Evolutionary conservation across 345 rosid species (phyloP), one percentile per base, ranked within the genome.

Genomic region (Melaleuca alternifolia): DNA sequence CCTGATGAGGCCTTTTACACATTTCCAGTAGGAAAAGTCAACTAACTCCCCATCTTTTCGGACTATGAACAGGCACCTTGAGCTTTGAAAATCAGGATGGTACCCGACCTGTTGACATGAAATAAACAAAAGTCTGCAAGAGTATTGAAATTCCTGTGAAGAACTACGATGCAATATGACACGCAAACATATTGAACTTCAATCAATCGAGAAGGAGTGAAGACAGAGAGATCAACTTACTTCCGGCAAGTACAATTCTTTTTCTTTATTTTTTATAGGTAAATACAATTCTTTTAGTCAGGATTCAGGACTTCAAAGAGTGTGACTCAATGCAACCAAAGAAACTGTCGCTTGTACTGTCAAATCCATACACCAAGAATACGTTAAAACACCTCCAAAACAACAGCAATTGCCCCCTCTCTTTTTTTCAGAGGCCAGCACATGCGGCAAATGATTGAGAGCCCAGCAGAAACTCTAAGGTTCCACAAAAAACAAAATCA

Each of bases 1-100:
- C 92, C 94, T 92, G 84, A 97, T 95, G 85, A 97, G 87, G 24
- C 99, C 99, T 90, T 95, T 94, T 89, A 96, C 93, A 94, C 99
- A 97, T 92, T 97, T 97, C 99, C 99, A 94, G 91, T 95, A 97
- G 10, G 99, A 97, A 92, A 97, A 96, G 90, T 96, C 99, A 11
- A 95, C 90, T 56, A 89, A 81, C 84, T 92, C 90, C 51, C 98
- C 99, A 88, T 97, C 99, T 88, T 88, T 95, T 59, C 96, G 94
- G 71, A 94, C 97, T 87, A 97, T 91, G 89, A 97, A 95, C 94
- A 97, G 53, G 89, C 99, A 97, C 82, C 97, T 87, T 1, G 98
- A 97, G 84, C 90, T 89, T 85, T 92, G 93, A 86, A 93, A 96
- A 26, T 95, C 99, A 50, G 99, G 99, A 87, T 96, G 99, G 88